phyloP scores from a whole-genome alignment of 805 yeast genomes.

The Lachancea quebecensis region DNA sequence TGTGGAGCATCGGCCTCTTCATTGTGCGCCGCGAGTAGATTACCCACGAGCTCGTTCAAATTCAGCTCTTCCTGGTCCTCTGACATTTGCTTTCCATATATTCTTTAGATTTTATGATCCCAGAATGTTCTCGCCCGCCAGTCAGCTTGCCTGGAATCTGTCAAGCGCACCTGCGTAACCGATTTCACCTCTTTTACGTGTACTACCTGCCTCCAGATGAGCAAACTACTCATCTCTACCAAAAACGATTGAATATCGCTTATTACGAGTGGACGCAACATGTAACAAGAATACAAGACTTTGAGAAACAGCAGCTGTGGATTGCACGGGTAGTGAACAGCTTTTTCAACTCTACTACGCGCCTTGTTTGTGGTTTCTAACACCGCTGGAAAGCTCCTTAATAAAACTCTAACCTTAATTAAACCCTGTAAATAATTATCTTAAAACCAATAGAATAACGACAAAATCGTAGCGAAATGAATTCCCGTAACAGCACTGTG shows the following conservation, averaged over 20 bases:
- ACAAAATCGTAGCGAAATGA: not conserved
- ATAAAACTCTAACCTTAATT: constrained; percentile 1
- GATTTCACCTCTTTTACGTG: no score
- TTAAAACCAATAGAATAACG: not conserved
- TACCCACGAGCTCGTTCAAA: constrained; percentile 30
- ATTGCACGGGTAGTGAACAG: no score
- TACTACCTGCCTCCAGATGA: no score
- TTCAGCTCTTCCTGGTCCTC: constrained; percentile 28
- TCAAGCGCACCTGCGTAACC: not conserved
- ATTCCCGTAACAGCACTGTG: no score
- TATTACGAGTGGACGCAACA: not conserved
- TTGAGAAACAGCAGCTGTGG: not conserved
- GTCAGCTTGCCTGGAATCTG: not conserved
- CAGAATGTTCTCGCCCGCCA: not conserved
- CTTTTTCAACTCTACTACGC: no score
- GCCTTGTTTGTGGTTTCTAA: no score
- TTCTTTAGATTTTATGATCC: not conserved
- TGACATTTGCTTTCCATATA: constrained; percentile 11
- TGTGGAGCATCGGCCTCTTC: constrained; percentile 13
- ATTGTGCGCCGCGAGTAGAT: constrained; percentile 24
- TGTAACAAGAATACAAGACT: not conserved
- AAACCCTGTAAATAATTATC: constrained; percentile 4
- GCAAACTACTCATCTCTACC: not conserved
- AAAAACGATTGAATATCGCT: not conserved
- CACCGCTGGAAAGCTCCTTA: not conserved